These are phyloP conservation scores for Parvularia atlantis DNA, from an alignment of 78 protist genomes.

Conservation along the genomic window DNA sequence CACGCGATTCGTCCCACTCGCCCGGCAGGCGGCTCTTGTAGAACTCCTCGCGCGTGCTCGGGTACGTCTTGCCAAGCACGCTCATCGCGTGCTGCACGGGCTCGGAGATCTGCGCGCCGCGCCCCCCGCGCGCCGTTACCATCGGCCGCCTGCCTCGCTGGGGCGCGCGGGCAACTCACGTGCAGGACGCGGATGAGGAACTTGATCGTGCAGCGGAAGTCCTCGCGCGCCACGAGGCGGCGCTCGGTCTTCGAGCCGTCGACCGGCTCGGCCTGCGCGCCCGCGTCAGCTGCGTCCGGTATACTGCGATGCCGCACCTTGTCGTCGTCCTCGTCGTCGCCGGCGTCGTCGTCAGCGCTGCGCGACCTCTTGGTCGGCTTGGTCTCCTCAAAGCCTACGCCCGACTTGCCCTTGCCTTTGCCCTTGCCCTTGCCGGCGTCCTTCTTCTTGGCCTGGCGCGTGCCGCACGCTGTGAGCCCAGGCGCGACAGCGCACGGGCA, in stretches of 20 bases:
- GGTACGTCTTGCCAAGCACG: constrained; percentile 69
- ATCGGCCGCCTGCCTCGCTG: too few relatives aligned
- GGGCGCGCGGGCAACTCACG: too few relatives aligned
- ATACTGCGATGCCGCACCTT: background rate
- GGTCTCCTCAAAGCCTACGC: background rate
- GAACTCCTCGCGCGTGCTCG: constrained; percentile 48
- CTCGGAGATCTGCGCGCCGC: too few relatives aligned
- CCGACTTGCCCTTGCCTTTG: background rate
- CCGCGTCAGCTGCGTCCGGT: background rate
- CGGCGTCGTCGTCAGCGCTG: background rate
- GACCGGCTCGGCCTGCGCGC: background rate
- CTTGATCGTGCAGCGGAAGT: constrained; percentile 37
- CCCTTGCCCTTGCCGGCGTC: constrained; percentile 21
- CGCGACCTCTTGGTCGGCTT: background rate
- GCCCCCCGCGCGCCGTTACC: too few relatives aligned
- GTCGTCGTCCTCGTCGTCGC: background rate
- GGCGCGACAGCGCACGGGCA: too few relatives aligned
- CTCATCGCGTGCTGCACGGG: constrained; percentile 58
- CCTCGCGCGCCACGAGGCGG: background rate
- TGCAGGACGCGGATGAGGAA: constrained; percentile 63
- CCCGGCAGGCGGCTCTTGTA: constrained; percentile 38
- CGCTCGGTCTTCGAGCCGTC: background rate
- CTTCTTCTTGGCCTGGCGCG: constrained; percentile 4
- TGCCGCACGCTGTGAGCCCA: too few relatives aligned
- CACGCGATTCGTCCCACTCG: constrained; percentile 41